Evolutionary conservation across 768 basidiomycete genomes (phyloP).

Genomic region (Tricholoma sp.): DNA sequence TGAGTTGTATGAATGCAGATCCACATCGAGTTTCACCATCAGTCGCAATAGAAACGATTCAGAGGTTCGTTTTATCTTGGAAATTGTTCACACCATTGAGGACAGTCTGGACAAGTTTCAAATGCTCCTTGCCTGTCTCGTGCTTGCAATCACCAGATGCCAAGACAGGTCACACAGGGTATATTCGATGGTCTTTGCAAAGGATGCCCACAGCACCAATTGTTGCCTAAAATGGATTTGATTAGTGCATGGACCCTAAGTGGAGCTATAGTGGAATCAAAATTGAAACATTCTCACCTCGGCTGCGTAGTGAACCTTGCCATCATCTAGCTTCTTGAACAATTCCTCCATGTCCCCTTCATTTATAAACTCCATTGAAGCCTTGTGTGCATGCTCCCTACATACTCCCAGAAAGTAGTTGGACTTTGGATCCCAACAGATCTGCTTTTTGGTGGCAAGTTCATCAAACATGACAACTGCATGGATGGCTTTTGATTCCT

Average conservation of each 20-base stretch:
- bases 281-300: conserved; percentile 1
- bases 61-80: conserved; percentile 1
- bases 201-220: conserved; percentile 5
- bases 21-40: conserved; percentile 27
- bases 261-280: neutral
- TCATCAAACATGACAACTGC: conserved; percentile 26
- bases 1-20: conserved; percentile 17
- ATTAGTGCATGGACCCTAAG: too few relatives aligned
- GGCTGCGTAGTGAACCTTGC: conserved; percentile 16
- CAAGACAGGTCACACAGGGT: conserved; percentile 5
- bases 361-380: conserved; percentile 15
- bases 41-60: conserved; percentile 17
- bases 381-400: conserved; percentile 16
- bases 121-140: conserved; percentile 12
- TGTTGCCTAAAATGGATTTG: conserved; percentile 8
- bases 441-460: conserved; percentile 20
- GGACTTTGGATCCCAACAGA: conserved; percentile 19
- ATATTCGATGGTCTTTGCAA: conserved; percentile 5
- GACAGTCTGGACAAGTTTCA: conserved; percentile 13
- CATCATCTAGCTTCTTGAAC: conserved; percentile 13
- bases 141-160: conserved; percentile 12
- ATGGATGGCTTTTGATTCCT: conserved; percentile 8
- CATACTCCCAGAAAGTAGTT: conserved; percentile 25
- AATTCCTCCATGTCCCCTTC: conserved; percentile 20
- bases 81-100: conserved; percentile 8